Conservation (phyloP, 2,329 filamentous ascomycete genomes). For the Phoma sp. region DNA sequence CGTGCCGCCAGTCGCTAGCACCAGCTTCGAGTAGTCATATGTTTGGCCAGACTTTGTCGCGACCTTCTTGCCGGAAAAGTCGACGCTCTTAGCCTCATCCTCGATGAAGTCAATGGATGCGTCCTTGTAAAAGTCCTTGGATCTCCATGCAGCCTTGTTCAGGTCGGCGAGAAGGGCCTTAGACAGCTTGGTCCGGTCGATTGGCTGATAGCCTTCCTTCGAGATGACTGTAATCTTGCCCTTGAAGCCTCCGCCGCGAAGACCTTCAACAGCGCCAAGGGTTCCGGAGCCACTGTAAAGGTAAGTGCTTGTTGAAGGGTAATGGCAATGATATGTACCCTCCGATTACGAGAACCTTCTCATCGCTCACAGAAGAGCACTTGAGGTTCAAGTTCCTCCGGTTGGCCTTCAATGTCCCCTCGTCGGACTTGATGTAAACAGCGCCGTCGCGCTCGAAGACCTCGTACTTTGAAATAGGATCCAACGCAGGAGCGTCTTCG, state of each 20-base stretch:
- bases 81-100: conserved; percentile 73
- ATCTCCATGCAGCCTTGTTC: conserved; percentile 78
- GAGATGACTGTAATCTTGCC: conserved; percentile 84
- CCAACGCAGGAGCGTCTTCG: conserved; percentile 90
- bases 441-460: conserved; percentile 81
- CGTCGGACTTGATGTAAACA: conserved; percentile 84
- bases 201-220: conserved; percentile 83
- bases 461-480: conserved; percentile 84
- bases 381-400: conserved; percentile 77
- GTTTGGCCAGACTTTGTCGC: conserved; percentile 75
- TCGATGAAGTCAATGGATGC: conserved; percentile 64
- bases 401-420: conserved; percentile 77
- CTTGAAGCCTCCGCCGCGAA: conserved; percentile 81
- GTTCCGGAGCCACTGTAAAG: conserved; percentile 75
- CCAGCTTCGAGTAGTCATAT: conserved; percentile 83
- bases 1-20: conserved; percentile 86
- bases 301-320: conserved; percentile 10
- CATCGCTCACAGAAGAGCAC: conserved; percentile 65
- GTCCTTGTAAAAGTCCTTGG: conserved; percentile 77
- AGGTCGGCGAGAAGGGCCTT: conserved; percentile 88
- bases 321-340: conserved; percentile 22
- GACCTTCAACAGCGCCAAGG: conserved; percentile 79
- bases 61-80: conserved; percentile 78
- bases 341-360: conserved; percentile 78
- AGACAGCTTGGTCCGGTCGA: conserved; percentile 94